Evolutionary conservation across 2,329 filamentous ascomycete species (phyloP).

Genomic region (Periconia digitata): DNA sequence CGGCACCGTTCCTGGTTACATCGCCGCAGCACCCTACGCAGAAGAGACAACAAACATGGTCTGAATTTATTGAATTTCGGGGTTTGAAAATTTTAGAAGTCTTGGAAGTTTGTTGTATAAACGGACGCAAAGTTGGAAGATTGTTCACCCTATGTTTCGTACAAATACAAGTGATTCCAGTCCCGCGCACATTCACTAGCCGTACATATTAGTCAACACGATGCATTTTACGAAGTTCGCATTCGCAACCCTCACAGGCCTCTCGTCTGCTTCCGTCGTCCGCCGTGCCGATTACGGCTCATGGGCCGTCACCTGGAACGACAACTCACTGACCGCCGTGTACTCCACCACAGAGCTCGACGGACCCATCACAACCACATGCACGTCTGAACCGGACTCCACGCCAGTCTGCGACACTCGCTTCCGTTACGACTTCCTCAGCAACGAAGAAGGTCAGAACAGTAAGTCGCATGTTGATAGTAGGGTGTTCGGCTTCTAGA

Average conservation of each 20-base stretch:
- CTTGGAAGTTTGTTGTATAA: too few species aligned
- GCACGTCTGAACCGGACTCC: background rate
- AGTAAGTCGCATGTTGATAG: background rate
- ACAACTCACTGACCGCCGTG: background rate
- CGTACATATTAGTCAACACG: background rate
- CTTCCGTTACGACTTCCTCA: background rate
- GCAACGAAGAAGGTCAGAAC: background rate
- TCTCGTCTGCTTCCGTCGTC: background rate
- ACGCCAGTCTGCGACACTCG: background rate
- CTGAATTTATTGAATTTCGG: background rate
- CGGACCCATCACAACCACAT: background rate
- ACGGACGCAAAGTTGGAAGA: too few species aligned
- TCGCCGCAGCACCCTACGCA: background rate
- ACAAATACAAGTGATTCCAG: too few species aligned
- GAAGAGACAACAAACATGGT: background rate
- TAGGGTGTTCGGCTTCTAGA: background rate
- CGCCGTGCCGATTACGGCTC: background rate
- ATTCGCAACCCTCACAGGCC: background rate
- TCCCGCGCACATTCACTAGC: too few species aligned
- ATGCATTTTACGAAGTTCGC: background rate
- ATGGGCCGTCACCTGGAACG: background rate
- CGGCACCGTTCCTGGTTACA: background rate
- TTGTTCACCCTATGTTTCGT: too few species aligned
- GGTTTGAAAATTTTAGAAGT: background rate
- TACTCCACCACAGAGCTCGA: background rate